A percentile compares a stretch with the other conserved stretches of the same genome.
Conservation (phyloP, 2,329 filamentous ascomycete genomes). For the Exophiala sp. region DNA sequence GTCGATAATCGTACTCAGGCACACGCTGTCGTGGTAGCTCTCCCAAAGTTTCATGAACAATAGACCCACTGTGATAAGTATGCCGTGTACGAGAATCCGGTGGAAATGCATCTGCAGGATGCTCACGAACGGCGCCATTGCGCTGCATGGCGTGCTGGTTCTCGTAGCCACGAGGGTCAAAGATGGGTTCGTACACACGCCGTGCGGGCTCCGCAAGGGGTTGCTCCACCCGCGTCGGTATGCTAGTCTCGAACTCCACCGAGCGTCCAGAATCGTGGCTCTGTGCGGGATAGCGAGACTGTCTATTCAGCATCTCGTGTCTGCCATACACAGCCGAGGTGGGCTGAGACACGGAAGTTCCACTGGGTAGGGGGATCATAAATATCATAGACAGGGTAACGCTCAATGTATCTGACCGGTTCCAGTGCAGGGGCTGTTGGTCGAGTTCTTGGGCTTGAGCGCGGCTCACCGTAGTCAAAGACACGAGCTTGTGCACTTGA, state of each 20-base stretch:
- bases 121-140: slow-evolving; percentile 7
- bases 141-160: slow-evolving; percentile 6
- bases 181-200: slow-evolving; percentile 13
- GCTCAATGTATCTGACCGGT: slow-evolving; percentile 9
- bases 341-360: slow-evolving; percentile 2
- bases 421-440: slow-evolving; percentile 6
- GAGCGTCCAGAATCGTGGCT: neutral
- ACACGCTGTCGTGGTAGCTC: slow-evolving; percentile 11
- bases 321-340: slow-evolving; percentile 6
- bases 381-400: slow-evolving; percentile 9
- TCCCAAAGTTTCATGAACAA: slow-evolving; percentile 10
- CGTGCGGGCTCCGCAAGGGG: neutral
- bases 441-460: slow-evolving; percentile 8
- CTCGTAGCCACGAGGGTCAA: slow-evolving; percentile 12
- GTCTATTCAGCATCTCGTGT: slow-evolving; percentile 3
- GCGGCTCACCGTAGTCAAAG: slow-evolving; percentile 14
- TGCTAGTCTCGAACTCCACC: slow-evolving; percentile 3
- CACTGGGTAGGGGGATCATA: slow-evolving; percentile 6
- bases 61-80: slow-evolving; percentile 7
- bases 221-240: slow-evolving; percentile 2
- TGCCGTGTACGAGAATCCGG: slow-evolving; percentile 13
- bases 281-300: slow-evolving; percentile 2
- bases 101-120: slow-evolving; percentile 10
- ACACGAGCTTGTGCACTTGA: slow-evolving; percentile 4
- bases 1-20: slow-evolving; percentile 14